Percentiles rank a stretch among this genome's conserved stretches.
These are phyloP conservation scores for Medicago arabica DNA, from an alignment of 306 rosid species.

Conservation along the genomic window DNA sequence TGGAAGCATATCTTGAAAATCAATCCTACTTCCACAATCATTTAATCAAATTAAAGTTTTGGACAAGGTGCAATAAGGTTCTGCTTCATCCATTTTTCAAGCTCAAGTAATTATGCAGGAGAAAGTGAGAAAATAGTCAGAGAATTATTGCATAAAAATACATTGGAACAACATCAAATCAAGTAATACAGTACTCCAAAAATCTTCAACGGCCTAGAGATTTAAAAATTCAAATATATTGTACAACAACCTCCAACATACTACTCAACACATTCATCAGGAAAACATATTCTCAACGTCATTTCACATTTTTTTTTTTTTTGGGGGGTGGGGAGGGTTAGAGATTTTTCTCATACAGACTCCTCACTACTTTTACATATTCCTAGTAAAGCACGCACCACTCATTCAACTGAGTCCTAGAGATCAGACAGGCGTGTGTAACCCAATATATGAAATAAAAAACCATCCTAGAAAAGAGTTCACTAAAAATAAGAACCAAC, in stretches of 20 bases:
- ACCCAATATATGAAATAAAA: conserved; percentile 2
- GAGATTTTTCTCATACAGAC: neutral
- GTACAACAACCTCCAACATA: too few species aligned
- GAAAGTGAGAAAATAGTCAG: too few species aligned
- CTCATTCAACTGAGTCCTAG: conserved; percentile 5
- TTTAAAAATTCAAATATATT: neutral
- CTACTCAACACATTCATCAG: conserved; percentile 7
- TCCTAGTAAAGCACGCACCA: conserved; percentile 34
- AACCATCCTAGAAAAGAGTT: conserved; percentile 11
- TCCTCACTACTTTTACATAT: conserved; percentile 4
- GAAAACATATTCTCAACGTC: neutral
- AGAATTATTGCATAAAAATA: too few species aligned
- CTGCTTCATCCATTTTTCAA: too few species aligned
- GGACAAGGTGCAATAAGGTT: too few species aligned
- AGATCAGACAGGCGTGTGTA: conserved; percentile 14
- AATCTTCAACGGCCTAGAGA: conserved; percentile 7
- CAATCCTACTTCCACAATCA: neutral
- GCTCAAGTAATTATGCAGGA: too few species aligned
- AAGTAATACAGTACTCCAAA: neutral
- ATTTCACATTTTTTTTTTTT: neutral
- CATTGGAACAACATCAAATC: neutral
- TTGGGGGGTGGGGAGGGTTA: neutral
- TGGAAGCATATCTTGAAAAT: conserved; percentile 14
- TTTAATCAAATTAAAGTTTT: too few species aligned
- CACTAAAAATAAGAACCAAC: conserved; percentile 17